Evolutionary conservation across 164 flowering plant species (phyloP).

Genomic region (Stephania japonica): DNA sequence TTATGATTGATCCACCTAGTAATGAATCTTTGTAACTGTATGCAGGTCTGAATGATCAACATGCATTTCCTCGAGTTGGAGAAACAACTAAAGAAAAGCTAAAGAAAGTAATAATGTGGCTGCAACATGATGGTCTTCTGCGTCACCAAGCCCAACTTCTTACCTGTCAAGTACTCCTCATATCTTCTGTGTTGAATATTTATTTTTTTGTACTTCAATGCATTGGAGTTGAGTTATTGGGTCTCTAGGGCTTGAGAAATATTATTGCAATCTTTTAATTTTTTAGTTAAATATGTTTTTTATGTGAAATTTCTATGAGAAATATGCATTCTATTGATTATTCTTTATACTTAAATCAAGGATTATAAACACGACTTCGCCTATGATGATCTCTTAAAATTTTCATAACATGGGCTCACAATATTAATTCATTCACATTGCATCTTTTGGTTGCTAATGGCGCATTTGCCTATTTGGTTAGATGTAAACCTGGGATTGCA

Average conservation of each 20-base stretch:
- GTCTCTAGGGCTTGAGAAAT: neutral
- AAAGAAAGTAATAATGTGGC: slow-evolving; percentile 53
- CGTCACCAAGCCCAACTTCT: slow-evolving; percentile 16
- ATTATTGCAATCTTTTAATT: neutral
- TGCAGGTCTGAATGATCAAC: slow-evolving; percentile 42
- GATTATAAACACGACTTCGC: no score
- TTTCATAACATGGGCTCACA: no score
- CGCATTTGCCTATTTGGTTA: no score
- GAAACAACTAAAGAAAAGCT: slow-evolving; percentile 55
- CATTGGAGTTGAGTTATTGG: neutral
- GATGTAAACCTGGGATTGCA: no score
- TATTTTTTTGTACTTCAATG: neutral
- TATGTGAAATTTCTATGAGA: no score
- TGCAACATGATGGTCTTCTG: slow-evolving; percentile 27
- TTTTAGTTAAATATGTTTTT: neutral
- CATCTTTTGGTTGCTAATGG: no score
- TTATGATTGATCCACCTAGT: neutral
- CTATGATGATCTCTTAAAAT: no score
- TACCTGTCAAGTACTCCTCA: slow-evolving; percentile 26
- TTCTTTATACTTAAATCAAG: no score
- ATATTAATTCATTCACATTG: no score
- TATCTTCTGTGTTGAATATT: neutral
- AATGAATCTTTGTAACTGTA: neutral
- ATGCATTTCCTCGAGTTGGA: slow-evolving; percentile 34
- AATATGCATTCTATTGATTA: no score